Evolutionary conservation across 805 yeast genomes (phyloP).

Genomic region (Candida tallmaniae): DNA sequence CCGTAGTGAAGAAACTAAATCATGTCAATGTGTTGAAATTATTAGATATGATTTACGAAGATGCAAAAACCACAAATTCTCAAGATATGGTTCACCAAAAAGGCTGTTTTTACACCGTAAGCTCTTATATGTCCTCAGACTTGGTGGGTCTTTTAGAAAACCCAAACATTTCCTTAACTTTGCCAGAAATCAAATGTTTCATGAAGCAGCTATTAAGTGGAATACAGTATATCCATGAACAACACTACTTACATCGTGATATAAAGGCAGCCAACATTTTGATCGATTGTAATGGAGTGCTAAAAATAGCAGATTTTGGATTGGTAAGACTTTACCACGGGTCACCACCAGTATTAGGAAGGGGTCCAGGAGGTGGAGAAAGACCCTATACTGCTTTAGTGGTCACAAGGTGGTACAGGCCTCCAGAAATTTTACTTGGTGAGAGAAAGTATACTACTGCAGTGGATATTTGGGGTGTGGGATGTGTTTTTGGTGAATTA

Average conservation of each 20-base stretch:
- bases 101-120: constrained; percentile 72
- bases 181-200: constrained; percentile 76
- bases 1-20: constrained; percentile 64
- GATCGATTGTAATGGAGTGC: constrained; percentile 66
- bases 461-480: constrained; percentile 96
- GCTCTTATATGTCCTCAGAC: constrained; percentile 91
- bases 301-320: constrained; percentile 95
- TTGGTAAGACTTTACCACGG: constrained; percentile 76
- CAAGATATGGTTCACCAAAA: constrained; percentile 33
- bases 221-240: constrained; percentile 70
- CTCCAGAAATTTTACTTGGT: constrained; percentile 89
- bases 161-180: constrained; percentile 55
- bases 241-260: constrained; percentile 71
- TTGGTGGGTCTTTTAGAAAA: constrained; percentile 85
- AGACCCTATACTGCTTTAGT: constrained; percentile 59
- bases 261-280: constrained; percentile 95
- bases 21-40: constrained; percentile 74
- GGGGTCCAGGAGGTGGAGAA: constrained; percentile 57
- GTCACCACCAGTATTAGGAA: constrained; percentile 46
- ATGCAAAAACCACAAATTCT: constrained; percentile 27
- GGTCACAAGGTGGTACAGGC: constrained; percentile 96
- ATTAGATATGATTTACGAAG: constrained; percentile 63
- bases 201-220: constrained; percentile 77
- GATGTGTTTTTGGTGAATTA: constrained; percentile 92
- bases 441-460: constrained; percentile 87